These are phyloP conservation scores for Eustoma russellianum DNA, from an alignment of 257 asterid genomes.

Conservation along the genomic window DNA sequence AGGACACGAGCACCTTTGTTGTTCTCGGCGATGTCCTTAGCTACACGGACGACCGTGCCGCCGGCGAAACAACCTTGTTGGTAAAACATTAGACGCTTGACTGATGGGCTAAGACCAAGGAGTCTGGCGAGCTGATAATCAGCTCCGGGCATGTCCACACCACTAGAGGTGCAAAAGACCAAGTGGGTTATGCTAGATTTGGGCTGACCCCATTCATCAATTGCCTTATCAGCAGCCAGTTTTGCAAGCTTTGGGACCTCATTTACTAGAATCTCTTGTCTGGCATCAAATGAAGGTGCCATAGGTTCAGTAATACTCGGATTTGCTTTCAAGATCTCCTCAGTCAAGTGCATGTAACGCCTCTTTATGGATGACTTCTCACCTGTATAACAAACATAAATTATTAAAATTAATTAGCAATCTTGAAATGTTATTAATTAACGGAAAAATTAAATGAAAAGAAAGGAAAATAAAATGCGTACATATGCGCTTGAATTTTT, in stretches of 20 bases:
- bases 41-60: constrained; percentile 55
- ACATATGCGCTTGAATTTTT: not conserved
- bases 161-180: constrained; percentile 25
- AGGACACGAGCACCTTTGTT: constrained; percentile 54
- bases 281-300: too few relatives aligned
- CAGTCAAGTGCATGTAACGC: too few relatives aligned
- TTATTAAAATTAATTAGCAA: not conserved
- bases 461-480: not conserved
- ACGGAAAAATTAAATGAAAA: too few relatives aligned
- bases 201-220: too few relatives aligned
- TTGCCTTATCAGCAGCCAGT: too few relatives aligned
- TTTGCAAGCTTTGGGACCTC: too few relatives aligned
- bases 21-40: constrained; percentile 71
- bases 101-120: constrained; percentile 58
- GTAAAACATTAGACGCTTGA: constrained; percentile 59
- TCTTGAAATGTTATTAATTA: not conserved
- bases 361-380: too few relatives aligned
- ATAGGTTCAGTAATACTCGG: too few relatives aligned
- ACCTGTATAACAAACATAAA: too few relatives aligned
- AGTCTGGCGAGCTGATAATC: constrained; percentile 70
- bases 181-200: constrained; percentile 2
- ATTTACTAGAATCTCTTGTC: too few relatives aligned
- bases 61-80: constrained; percentile 75
- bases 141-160: constrained; percentile 86
- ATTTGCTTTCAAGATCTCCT: too few relatives aligned